phyloP scores from a whole-genome alignment of 768 basidiomycete genomes.

The Suillus sp. region DNA sequence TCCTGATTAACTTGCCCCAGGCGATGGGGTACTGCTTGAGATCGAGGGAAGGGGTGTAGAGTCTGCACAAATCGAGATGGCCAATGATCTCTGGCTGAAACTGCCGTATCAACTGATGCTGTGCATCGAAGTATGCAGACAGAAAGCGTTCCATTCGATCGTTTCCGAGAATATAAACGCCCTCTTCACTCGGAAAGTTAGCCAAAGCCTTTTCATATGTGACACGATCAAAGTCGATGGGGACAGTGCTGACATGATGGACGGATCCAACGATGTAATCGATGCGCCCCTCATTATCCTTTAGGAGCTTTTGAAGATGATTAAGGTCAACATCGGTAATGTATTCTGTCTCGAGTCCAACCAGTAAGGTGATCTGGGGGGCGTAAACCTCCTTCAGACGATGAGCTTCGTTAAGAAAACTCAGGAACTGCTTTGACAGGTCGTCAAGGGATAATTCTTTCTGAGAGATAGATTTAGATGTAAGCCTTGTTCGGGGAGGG shows the following conservation, averaged over 20 bases:
- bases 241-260: constrained; percentile 85
- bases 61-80: constrained; percentile 89
- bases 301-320: constrained; percentile 54
- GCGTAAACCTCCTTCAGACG: constrained; percentile 68
- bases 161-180: constrained; percentile 25
- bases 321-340: constrained; percentile 72
- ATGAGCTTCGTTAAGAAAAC: constrained; percentile 79
- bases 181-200: constrained; percentile 36
- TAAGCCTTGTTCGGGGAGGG: constrained; percentile 14
- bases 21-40: constrained; percentile 61
- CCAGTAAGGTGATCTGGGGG: constrained; percentile 69
- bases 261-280: constrained; percentile 93
- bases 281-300: constrained; percentile 50
- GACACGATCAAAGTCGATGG: constrained; percentile 87
- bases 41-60: constrained; percentile 69
- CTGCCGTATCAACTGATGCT: constrained; percentile 66
- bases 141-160: constrained; percentile 50
- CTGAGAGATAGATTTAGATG: constrained; percentile 41
- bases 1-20: constrained; percentile 69
- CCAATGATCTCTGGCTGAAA: constrained; percentile 89
- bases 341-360: constrained; percentile 92
- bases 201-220: constrained; percentile 68
- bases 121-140: constrained; percentile 81
- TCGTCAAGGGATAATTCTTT: constrained; percentile 50
- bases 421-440: constrained; percentile 66